phyloP scores from a whole-genome alignment of 208 protist species.

The Vickermania spadyakhi region DNA sequence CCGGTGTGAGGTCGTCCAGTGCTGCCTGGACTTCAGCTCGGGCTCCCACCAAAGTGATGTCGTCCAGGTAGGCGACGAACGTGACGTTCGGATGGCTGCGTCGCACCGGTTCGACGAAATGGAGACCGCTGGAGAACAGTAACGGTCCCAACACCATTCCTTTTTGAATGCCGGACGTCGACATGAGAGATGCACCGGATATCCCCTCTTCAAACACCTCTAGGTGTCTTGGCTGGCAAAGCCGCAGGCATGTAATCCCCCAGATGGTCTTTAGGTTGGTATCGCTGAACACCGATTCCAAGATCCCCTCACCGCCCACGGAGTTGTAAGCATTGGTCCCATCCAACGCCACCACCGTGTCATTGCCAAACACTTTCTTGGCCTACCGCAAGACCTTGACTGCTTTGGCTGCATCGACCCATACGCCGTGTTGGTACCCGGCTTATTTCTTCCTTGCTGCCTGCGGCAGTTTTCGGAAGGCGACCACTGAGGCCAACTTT shows the following conservation, averaged over 20 bases:
- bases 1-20: slow-evolving; percentile 6
- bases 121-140: slow-evolving; percentile 17
- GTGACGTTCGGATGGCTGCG: slow-evolving; percentile 3
- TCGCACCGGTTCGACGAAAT: neutral
- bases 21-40: slow-evolving; percentile 2
- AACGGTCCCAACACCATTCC: slow-evolving; percentile 27
- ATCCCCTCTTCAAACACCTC: slow-evolving; percentile 17
- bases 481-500: slow-evolving; percentile 14
- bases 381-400: slow-evolving; percentile 5
- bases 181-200: slow-evolving; percentile 1
- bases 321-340: slow-evolving; percentile 26
- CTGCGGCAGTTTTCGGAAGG: slow-evolving; percentile 7
- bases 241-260: slow-evolving; percentile 8
- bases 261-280: slow-evolving; percentile 5
- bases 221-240: slow-evolving; percentile 8
- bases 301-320: neutral
- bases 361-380: neutral
- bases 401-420: slow-evolving; percentile 5
- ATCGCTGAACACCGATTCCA: slow-evolving; percentile 6
- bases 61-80: slow-evolving; percentile 22
- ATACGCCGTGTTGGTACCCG: neutral
- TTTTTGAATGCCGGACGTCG: slow-evolving; percentile 18
- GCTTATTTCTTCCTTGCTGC: neutral
- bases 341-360: slow-evolving; percentile 16
- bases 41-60: slow-evolving; percentile 14